Conservation (phyloP, 441 rosid genomes). For the Melastoma candidum region DNA sequence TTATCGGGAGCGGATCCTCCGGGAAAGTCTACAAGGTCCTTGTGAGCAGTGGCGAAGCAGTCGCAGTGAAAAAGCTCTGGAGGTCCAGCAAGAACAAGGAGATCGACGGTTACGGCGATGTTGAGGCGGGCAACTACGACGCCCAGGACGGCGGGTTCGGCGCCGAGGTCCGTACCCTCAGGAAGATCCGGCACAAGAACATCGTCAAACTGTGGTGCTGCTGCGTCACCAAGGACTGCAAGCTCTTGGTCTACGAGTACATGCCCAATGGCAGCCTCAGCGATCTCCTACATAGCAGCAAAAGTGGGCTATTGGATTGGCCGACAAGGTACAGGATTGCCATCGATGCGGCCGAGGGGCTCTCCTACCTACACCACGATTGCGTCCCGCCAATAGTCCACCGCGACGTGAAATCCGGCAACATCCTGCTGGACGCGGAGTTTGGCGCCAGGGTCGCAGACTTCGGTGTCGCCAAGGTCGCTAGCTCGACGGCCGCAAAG, state of each 20-base stretch:
- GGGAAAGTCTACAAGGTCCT: conserved; percentile 95
- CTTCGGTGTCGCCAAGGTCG: conserved; percentile 88
- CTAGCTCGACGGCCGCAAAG: conserved; percentile 52
- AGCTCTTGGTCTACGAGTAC: conserved; percentile 89
- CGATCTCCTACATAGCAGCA: conserved; percentile 76
- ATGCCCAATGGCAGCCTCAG: conserved; percentile 96
- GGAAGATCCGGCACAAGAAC: conserved; percentile 95
- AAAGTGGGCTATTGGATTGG: conserved; percentile 82
- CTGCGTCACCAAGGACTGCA: conserved; percentile 69
- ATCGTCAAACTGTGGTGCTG: conserved; percentile 96
- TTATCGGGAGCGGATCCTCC: conserved; percentile 75
- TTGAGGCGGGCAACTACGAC: conserved; percentile 45
- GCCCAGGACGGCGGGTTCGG: conserved; percentile 61
- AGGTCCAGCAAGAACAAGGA: conserved; percentile 37
- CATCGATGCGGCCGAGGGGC: conserved; percentile 85
- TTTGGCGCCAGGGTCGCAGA: conserved; percentile 89
- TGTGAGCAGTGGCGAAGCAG: conserved; percentile 62
- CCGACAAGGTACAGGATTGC: conserved; percentile 66
- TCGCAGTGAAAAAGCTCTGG: conserved; percentile 94
- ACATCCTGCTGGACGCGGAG: conserved; percentile 74
- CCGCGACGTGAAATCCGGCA: conserved; percentile 91
- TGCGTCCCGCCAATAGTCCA: conserved; percentile 92
- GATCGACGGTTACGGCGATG: conserved; percentile 26
- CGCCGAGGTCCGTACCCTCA: conserved; percentile 81
- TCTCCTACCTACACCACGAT: conserved; percentile 90